Percentiles rank a stretch among this genome's conserved stretches.
Conservation (phyloP, 2,329 filamentous ascomycete genomes). For the Fusarium bulbicola region DNA sequence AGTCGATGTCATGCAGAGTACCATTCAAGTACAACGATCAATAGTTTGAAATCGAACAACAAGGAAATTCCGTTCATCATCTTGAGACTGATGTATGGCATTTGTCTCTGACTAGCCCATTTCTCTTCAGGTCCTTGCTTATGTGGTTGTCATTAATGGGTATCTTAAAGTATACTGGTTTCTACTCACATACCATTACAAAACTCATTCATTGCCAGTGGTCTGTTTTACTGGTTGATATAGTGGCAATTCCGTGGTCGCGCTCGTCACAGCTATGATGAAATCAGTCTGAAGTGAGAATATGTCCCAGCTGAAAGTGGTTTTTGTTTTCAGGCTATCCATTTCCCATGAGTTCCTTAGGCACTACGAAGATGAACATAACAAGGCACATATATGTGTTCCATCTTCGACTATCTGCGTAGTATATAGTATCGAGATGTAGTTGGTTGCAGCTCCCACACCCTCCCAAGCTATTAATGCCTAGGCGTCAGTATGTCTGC, state of each 20-base stretch:
- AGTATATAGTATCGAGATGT: neutral
- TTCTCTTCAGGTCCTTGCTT: neutral
- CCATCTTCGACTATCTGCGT: neutral
- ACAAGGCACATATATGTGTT: constrained; percentile 1
- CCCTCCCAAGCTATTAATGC: neutral
- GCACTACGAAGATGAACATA: neutral
- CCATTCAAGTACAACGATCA: neutral
- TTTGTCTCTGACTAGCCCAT: neutral
- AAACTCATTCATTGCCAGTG: neutral
- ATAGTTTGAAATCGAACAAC: neutral
- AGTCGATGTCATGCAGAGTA: neutral
- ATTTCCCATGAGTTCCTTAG: neutral
- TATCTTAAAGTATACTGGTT: neutral
- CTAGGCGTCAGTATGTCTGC: neutral
- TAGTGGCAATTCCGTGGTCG: neutral
- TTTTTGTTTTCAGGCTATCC: neutral
- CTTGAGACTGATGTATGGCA: neutral
- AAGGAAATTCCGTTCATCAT: neutral
- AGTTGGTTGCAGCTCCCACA: constrained; percentile 2
- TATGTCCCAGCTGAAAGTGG: neutral
- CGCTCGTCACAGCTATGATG: neutral
- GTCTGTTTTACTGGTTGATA: neutral
- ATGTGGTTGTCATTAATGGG: neutral
- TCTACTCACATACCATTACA: neutral
- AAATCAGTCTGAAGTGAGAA: neutral